Evolutionary conservation across 164 flowering plant species (phyloP).

Genomic region (Cinnamomum micranthum): DNA sequence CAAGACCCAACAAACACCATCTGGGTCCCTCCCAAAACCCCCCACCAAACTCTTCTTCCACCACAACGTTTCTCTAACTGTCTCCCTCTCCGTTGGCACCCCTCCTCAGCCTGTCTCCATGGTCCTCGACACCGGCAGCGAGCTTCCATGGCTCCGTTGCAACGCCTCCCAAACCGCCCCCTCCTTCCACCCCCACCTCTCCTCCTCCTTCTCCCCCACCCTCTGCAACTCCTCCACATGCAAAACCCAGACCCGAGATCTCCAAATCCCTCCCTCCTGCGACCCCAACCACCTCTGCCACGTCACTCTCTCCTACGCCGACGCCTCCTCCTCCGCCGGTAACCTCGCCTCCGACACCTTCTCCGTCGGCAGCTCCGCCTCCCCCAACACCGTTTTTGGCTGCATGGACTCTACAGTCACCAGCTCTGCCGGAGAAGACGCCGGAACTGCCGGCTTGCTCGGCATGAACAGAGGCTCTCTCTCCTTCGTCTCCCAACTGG

Average conservation of each 20-base stretch:
- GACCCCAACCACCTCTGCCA: conserved; percentile 66
- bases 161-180: conserved; percentile 23
- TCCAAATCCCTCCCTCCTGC: conserved; percentile 59
- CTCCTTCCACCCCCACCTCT: conserved; percentile 45
- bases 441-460: conserved; percentile 54
- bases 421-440: conserved; percentile 45
- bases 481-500: conserved; percentile 68
- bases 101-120: conserved; percentile 72
- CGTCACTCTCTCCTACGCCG: conserved; percentile 67
- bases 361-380: conserved; percentile 25
- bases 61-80: conserved; percentile 60
- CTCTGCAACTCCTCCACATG: conserved; percentile 63
- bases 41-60: conserved; percentile 56
- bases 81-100: conserved; percentile 62
- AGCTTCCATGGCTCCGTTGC: conserved; percentile 79
- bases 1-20: conserved; percentile 38
- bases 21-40: conserved; percentile 23
- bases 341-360: conserved; percentile 69
- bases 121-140: conserved; percentile 93
- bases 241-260: conserved; percentile 49
- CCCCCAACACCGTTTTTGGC: conserved; percentile 53
- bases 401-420: conserved; percentile 56
- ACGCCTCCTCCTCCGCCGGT: conserved; percentile 63
- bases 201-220: conserved; percentile 48
- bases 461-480: conserved; percentile 87